A percentile compares a stretch with the other conserved stretches of the same genome.
Evolutionary conservation across 2,329 filamentous ascomycete genomes (phyloP).

Genomic region (Aspergillus amoenus): DNA sequence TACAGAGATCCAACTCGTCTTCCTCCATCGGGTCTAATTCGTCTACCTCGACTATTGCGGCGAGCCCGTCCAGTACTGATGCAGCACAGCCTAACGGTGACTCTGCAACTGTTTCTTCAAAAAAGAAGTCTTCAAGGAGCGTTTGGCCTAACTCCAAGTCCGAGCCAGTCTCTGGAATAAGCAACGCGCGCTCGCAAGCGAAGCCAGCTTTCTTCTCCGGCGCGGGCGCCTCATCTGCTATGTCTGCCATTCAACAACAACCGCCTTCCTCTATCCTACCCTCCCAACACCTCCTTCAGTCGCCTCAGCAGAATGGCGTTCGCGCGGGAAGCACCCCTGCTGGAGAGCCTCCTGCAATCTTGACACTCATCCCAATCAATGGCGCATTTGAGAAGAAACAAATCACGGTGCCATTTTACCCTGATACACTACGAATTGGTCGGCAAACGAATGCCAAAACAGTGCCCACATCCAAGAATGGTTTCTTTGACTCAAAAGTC

Average conservation of each 20-base stretch:
- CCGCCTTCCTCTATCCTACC: slow-evolving; percentile 55
- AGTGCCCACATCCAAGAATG: slow-evolving; percentile 83
- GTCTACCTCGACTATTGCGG: slow-evolving; percentile 53
- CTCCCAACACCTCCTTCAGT: slow-evolving; percentile 68
- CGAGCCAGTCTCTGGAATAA: slow-evolving; percentile 63
- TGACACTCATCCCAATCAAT: slow-evolving; percentile 87
- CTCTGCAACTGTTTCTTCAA: slow-evolving; percentile 40
- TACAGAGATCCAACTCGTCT: slow-evolving; percentile 85
- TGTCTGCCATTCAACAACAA: slow-evolving; percentile 63
- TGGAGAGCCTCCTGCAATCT: slow-evolving; percentile 68
- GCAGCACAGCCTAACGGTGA: slow-evolving; percentile 39
- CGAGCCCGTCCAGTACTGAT: slow-evolving; percentile 36
- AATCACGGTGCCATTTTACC: slow-evolving; percentile 86
- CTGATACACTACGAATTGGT: slow-evolving; percentile 92
- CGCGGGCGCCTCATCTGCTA: slow-evolving; percentile 59
- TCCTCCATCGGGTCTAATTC: slow-evolving; percentile 69
- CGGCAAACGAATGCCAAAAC: slow-evolving; percentile 98
- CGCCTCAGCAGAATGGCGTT: slow-evolving; percentile 60
- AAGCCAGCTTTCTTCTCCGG: slow-evolving; percentile 60
- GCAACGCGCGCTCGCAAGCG: slow-evolving; percentile 61
- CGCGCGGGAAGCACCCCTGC: slow-evolving; percentile 45
- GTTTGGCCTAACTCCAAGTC: slow-evolving; percentile 67
- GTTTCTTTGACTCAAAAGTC: slow-evolving; percentile 97
- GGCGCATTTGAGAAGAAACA: slow-evolving; percentile 97
- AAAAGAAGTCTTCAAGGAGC: slow-evolving; percentile 51